A percentile compares a stretch with the other conserved stretches of the same genome.
Conservation (phyloP, 257 asterid species). For the Nicotiana obtusifolia region DNA sequence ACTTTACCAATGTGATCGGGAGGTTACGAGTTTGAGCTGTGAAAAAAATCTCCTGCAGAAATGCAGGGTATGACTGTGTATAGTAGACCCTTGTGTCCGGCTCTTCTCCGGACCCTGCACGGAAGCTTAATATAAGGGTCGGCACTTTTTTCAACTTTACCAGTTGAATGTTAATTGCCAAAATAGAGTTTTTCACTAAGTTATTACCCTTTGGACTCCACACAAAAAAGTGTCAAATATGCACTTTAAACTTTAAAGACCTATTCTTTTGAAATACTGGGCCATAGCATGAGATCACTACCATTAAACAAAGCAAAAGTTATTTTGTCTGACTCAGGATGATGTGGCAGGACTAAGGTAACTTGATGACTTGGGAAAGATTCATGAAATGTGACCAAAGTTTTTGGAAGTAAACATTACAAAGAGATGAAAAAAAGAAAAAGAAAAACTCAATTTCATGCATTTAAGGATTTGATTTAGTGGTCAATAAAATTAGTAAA, state of each 20-base stretch:
- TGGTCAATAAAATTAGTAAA: no score
- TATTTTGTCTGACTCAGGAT: conserved; percentile 39
- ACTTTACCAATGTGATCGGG: no score
- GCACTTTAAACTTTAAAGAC: conserved; percentile 26
- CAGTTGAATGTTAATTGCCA: background rate
- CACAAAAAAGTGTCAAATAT: conserved; percentile 14
- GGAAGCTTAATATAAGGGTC: rapidly evolving
- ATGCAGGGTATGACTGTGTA: no score
- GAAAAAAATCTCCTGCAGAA: no score
- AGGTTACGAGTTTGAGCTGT: no score
- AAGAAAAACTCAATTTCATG: background rate
- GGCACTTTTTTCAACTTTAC: no score
- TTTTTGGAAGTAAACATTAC: background rate
- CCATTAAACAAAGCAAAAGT: conserved; percentile 11
- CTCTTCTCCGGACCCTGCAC: no score
- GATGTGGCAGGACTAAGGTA: conserved; percentile 25
- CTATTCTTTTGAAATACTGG: conserved; percentile 25
- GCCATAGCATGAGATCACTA: conserved; percentile 31
- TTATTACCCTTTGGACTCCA: conserved; percentile 4
- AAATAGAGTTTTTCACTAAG: background rate
- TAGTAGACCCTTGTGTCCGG: no score
- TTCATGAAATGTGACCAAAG: background rate
- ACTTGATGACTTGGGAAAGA: conserved; percentile 18
- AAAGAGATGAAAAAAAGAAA: background rate
- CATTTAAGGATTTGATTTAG: background rate